Conservation (phyloP, 306 rosid genomes). For the Aeschynomene evenia region DNA sequence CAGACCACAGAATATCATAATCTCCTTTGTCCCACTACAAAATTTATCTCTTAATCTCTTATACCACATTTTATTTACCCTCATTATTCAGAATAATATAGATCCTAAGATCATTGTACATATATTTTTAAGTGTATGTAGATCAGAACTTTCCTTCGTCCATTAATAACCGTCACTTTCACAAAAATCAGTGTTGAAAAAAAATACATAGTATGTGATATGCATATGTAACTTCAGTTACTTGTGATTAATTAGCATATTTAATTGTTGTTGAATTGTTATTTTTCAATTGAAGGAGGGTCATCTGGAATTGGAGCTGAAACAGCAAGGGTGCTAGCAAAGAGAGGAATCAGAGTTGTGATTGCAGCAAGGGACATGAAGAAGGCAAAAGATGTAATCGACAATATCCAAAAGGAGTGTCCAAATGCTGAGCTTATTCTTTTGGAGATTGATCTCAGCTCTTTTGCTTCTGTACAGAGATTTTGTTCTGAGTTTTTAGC, state of each 20-base stretch:
- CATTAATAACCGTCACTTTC: too few relatives aligned
- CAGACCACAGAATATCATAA: not conserved
- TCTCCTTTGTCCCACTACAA: not conserved
- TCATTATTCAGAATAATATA: not conserved
- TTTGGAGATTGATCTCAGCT: slow-evolving; percentile 86
- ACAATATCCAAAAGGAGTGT: slow-evolving; percentile 56
- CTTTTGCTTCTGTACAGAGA: slow-evolving; percentile 71
- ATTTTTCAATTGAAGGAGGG: slow-evolving; percentile 58
- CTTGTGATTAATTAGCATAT: not conserved
- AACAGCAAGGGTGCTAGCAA: slow-evolving; percentile 90
- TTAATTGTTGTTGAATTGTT: slow-evolving; percentile 3
- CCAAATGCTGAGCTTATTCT: slow-evolving; percentile 73
- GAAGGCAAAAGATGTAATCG: slow-evolving; percentile 65
- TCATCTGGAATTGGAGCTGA: slow-evolving; percentile 94
- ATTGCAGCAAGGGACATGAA: slow-evolving; percentile 76
- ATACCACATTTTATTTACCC: not conserved
- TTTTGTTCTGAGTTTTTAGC: slow-evolving; percentile 72
- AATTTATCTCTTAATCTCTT: not conserved
- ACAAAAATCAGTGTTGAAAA: too few relatives aligned
- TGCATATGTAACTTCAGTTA: too few relatives aligned
- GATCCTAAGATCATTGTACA: not conserved
- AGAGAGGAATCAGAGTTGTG: slow-evolving; percentile 88
- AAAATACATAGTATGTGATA: not conserved
- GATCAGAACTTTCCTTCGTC: too few relatives aligned
- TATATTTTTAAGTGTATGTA: not conserved